phyloP scores from a whole-genome alignment of 2,329 filamentous ascomycete species.

The Clonostachys byssicola region DNA sequence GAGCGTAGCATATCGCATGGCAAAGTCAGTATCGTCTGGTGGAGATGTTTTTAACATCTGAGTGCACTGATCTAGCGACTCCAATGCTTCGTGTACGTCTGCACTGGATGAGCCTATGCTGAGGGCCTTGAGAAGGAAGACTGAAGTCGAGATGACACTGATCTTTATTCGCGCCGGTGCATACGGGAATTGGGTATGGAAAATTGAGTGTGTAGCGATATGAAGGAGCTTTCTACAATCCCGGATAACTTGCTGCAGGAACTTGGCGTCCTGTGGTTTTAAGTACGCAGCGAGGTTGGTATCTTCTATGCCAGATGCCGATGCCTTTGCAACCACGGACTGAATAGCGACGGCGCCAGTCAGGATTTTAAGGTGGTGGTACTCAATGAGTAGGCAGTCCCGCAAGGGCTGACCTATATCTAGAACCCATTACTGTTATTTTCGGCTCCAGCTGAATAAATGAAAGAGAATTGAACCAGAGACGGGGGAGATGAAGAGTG shows the following conservation, averaged over 20 bases:
- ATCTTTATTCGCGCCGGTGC: slow-evolving; percentile 10
- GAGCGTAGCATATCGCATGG: slow-evolving; percentile 12
- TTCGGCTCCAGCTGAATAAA: no score
- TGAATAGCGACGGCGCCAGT: slow-evolving; percentile 11
- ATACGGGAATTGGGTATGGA: slow-evolving; percentile 6
- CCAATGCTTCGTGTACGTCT: not conserved
- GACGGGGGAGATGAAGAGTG: no score
- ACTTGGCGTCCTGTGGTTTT: slow-evolving; percentile 6
- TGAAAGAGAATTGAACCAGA: no score
- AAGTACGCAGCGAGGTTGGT: not conserved
- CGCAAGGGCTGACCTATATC: no score
- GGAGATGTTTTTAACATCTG: slow-evolving; percentile 4
- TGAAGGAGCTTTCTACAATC: slow-evolving; percentile 8
- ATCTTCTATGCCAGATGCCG: not conserved
- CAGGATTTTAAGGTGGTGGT: slow-evolving; percentile 13
- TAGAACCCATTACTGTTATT: not conserved
- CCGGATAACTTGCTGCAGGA: slow-evolving; percentile 10
- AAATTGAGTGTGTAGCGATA: slow-evolving; percentile 8
- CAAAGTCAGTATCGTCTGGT: slow-evolving; percentile 15
- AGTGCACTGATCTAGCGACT: slow-evolving; percentile 9
- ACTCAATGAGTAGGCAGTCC: slow-evolving; percentile 5
- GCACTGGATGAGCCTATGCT: slow-evolving; percentile 7
- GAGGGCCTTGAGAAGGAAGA: slow-evolving; percentile 12
- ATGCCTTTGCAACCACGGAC: slow-evolving; percentile 10
- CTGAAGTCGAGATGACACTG: slow-evolving; percentile 11